phyloP scores from a whole-genome alignment of 73 alveolate genomes.

The Symbiodinium natans region DNA sequence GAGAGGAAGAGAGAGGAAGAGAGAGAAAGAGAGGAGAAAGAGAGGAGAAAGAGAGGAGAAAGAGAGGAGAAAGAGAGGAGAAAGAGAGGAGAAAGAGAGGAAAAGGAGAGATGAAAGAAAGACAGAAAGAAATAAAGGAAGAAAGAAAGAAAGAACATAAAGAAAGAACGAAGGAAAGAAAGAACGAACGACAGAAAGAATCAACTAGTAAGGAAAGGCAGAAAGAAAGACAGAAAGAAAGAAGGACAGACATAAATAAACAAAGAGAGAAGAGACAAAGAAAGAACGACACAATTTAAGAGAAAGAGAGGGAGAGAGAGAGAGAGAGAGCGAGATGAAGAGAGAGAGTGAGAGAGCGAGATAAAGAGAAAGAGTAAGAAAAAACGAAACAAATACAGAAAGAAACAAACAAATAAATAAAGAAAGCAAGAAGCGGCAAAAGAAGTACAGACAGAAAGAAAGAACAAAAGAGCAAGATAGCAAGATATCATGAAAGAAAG shows the following conservation, averaged over 20 bases:
- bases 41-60: background rate
- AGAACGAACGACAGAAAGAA: background rate
- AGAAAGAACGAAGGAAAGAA: background rate
- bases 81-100: background rate
- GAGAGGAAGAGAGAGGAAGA: background rate
- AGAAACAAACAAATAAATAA: background rate
- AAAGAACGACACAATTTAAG: background rate
- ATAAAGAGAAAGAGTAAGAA: background rate
- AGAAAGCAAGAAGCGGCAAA: background rate
- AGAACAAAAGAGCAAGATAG: background rate
- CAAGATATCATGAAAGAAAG: too few relatives aligned
- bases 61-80: background rate
- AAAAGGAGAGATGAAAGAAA: background rate
- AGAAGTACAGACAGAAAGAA: background rate
- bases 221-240: background rate
- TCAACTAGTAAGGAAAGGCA: background rate
- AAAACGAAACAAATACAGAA: background rate
- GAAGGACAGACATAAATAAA: background rate
- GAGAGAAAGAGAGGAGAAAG: background rate
- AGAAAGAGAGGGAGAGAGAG: background rate
- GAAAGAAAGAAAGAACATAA: too few relatives aligned
- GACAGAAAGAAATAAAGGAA: background rate
- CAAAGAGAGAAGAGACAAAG: background rate
- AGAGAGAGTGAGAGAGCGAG: background rate
- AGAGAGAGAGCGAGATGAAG: background rate